These are phyloP conservation scores for Phaeosphaeria sp. DNA, from an alignment of 2,329 filamentous ascomycete genomes.

Conservation along the genomic window DNA sequence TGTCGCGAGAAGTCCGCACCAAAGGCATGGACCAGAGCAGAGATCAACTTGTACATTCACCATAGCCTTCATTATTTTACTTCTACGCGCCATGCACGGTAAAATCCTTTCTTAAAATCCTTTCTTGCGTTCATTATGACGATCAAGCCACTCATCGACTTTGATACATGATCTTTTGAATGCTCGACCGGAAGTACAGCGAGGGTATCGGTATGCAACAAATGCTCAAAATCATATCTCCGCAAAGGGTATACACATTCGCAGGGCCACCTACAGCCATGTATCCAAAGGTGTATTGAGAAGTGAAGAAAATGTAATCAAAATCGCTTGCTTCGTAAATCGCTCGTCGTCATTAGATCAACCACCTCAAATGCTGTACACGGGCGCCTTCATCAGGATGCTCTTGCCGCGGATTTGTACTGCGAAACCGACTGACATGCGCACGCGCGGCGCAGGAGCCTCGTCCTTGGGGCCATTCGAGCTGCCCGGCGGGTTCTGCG, in stretches of 20 bases:
- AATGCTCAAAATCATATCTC: slow-evolving; percentile 20
- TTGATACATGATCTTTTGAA: neutral
- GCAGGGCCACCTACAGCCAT: slow-evolving; percentile 16
- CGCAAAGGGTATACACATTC: slow-evolving; percentile 20
- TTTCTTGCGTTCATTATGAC: too few relatives aligned
- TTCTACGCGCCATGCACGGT: too few relatives aligned
- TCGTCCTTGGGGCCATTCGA: slow-evolving; percentile 50
- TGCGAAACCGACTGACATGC: slow-evolving; percentile 56
- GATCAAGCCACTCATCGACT: neutral
- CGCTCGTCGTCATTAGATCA: neutral
- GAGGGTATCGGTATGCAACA: slow-evolving; percentile 44
- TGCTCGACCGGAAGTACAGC: slow-evolving; percentile 33
- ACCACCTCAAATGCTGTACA: slow-evolving; percentile 48
- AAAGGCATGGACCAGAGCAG: neutral
- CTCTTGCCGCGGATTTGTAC: slow-evolving; percentile 58
- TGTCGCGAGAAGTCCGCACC: neutral
- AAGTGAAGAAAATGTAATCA: neutral
- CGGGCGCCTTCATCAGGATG: slow-evolving; percentile 58
- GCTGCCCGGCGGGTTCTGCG: slow-evolving; percentile 49
- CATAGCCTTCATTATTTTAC: neutral
- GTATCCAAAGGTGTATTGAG: slow-evolving; percentile 10
- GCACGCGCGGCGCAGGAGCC: slow-evolving; percentile 51
- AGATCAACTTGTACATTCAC: neutral
- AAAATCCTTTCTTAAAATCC: too few relatives aligned
- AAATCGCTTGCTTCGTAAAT: neutral